These are phyloP conservation scores for Isabelozyma pseudorhagii DNA, from an alignment of 805 yeast genomes.

Conservation along the genomic window DNA sequence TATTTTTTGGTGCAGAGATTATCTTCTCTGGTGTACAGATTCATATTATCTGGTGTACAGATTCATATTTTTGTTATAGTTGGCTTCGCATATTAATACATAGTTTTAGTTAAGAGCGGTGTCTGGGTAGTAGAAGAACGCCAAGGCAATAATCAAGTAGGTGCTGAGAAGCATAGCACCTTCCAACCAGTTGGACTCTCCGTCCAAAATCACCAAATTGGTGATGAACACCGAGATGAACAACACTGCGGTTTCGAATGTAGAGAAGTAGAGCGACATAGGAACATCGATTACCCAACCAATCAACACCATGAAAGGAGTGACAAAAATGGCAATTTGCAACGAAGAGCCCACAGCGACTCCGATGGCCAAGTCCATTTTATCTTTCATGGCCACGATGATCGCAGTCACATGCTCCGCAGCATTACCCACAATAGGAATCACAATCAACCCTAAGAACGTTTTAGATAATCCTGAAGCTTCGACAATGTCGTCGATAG, in stretches of 20 bases:
- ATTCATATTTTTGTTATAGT: neutral
- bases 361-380: constrained; percentile 96
- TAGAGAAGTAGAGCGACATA: constrained; percentile 87
- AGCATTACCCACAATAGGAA: constrained; percentile 97
- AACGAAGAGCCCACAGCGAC: constrained; percentile 96
- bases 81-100: neutral
- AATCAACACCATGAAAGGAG: constrained; percentile 89
- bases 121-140: constrained; percentile 88
- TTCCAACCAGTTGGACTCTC: constrained; percentile 95
- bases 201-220: constrained; percentile 84
- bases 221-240: constrained; percentile 87
- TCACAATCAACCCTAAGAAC: constrained; percentile 87
- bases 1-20: too few relatives aligned
- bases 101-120: constrained; percentile 4
- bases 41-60: too few relatives aligned
- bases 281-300: constrained; percentile 94
- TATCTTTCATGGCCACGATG: constrained; percentile 89
- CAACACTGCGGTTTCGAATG: constrained; percentile 90
- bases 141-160: constrained; percentile 81
- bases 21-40: too few relatives aligned
- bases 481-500: constrained; percentile 86
- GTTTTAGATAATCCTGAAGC: constrained; percentile 88
- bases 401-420: constrained; percentile 98
- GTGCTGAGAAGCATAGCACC: constrained; percentile 90
- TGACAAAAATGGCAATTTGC: constrained; percentile 92